A percentile compares a stretch with the other conserved stretches of the same genome.
phyloP scores from a whole-genome alignment of 805 yeast genomes.

The Suhomyces vadensis region DNA sequence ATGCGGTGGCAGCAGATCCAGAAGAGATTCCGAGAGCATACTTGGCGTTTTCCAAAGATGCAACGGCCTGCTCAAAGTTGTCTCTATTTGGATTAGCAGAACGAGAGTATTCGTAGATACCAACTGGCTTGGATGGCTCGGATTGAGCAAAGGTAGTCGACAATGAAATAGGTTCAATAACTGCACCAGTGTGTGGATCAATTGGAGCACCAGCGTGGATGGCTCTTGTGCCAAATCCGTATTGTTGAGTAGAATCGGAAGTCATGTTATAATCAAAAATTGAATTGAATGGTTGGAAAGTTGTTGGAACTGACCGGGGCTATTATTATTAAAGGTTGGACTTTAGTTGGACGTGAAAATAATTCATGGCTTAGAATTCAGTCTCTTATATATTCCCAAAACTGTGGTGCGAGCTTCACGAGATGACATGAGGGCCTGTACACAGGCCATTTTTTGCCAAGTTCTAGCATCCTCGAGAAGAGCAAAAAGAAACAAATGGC shows the following conservation, averaged over 20 bases:
- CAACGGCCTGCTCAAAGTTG: slow-evolving; percentile 75
- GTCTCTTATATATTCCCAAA: not conserved
- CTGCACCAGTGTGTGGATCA: slow-evolving; percentile 79
- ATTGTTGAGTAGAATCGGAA: slow-evolving; percentile 26
- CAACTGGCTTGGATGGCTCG: slow-evolving; percentile 75
- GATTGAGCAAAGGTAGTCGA: slow-evolving; percentile 84
- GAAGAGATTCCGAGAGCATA: slow-evolving; percentile 77
- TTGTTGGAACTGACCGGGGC: slow-evolving; percentile 9
- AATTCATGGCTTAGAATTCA: not conserved
- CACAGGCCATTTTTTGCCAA: no score
- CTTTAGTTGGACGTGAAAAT: slow-evolving; percentile 5
- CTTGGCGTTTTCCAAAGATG: slow-evolving; percentile 74
- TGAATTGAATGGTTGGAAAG: slow-evolving; percentile 3
- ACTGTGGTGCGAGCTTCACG: slow-evolving; percentile 5
- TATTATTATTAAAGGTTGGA: slow-evolving; percentile 11
- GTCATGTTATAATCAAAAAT: slow-evolving; percentile 38
- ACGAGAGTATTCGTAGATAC: slow-evolving; percentile 80
- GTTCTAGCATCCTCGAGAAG: no score
- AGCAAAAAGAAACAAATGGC: no score
- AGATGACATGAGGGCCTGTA: no score
- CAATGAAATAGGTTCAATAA: slow-evolving; percentile 78
- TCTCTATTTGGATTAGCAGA: slow-evolving; percentile 86
- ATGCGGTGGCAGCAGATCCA: slow-evolving; percentile 85
- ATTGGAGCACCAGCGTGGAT: slow-evolving; percentile 79
- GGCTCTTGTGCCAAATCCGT: slow-evolving; percentile 75